These are phyloP conservation scores for Wickerhamiella qilinensis DNA, from an alignment of 805 yeast species.

Conservation along the genomic window DNA sequence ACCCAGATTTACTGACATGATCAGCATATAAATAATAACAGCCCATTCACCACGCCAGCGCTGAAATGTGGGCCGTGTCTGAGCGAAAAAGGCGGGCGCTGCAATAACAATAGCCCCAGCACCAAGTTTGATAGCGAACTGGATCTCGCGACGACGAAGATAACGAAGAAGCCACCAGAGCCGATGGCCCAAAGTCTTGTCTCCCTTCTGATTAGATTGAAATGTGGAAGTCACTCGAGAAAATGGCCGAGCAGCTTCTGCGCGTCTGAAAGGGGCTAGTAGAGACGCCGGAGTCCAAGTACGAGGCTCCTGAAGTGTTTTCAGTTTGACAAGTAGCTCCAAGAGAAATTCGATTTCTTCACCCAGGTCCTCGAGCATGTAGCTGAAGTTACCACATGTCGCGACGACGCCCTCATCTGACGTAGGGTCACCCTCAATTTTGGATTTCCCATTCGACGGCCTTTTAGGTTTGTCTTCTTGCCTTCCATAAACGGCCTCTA, in stretches of 20 bases:
- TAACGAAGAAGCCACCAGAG: slow-evolving; percentile 28
- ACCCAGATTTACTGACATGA: slow-evolving; percentile 74
- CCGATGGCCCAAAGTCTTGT: neutral
- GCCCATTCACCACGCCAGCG: slow-evolving; percentile 78
- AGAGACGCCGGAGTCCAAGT: neutral
- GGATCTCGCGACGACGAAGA: slow-evolving; percentile 50
- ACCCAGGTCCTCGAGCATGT: slow-evolving; percentile 45
- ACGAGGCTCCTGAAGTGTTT: neutral
- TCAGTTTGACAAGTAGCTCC: slow-evolving; percentile 27
- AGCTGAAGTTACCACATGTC: slow-evolving; percentile 64
- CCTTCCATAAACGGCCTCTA: slow-evolving; percentile 35
- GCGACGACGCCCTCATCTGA: slow-evolving; percentile 75
- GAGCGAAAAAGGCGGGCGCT: slow-evolving; percentile 46
- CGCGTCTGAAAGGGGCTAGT: neutral
- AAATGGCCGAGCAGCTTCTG: slow-evolving; percentile 3
- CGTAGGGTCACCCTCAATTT: slow-evolving; percentile 11
- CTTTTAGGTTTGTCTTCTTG: neutral
- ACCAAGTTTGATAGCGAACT: slow-evolving; percentile 67
- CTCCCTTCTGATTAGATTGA: neutral
- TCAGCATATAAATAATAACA: slow-evolving; percentile 60
- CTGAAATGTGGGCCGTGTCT: slow-evolving; percentile 36
- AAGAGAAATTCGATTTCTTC: slow-evolving; percentile 38
- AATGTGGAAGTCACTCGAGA: slow-evolving; percentile 8
- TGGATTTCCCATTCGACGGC: neutral
- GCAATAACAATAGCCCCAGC: slow-evolving; percentile 56